Evolutionary conservation across 2,329 filamentous ascomycete species (phyloP), one percentile per base, ranked within the genome.

Genomic region (Penicillium sp.): DNA sequence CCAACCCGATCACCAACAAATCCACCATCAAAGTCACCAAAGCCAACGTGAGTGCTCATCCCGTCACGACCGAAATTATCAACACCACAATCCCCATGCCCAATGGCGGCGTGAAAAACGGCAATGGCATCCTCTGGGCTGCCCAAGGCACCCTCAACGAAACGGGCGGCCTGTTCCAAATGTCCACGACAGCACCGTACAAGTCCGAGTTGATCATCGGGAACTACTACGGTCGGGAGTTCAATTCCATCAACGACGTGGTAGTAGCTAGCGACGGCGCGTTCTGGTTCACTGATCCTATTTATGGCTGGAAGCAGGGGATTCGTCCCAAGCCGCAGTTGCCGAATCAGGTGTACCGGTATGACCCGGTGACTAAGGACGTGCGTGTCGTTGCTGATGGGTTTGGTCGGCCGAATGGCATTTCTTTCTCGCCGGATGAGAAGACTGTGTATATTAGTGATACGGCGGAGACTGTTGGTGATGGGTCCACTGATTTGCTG

Each of bases 81-180:
- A 70, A 73, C 1, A 72, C 71, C 0, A 71, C 73, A 3, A 72
- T 83, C 0, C 70, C 72, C 3, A 81, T 84, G 80, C 76, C 79
- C 4, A 85, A 85, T 50, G 83, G 83, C 37, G 83, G 80, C 10
- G 79, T 83, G 50, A 84, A 83, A 59, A 80, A 81, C 68, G 65
- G 73, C 1, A 73, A 76, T 17, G 74, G 77, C 17, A 64, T 83
- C 15, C 70, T 82, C 22, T 81, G 81, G 66, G 81, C 80, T 59
- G 76, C 76, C 1, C 81, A 82, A 57, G 81, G 81, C 12, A 64
- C 61, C 7, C 24, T 65, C 15, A 69, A 63, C 37, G 37, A 62
- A 8, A 61, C 65, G 1, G 64, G 69, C 2, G 72, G 71, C 9
- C 56, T 73, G 1, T 70, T 65, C 56, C 64, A 67, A 22, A 72